Base-by-base conservation (phyloP, 768 basidiomycete species). In the Suillus subaureus region DNA sequence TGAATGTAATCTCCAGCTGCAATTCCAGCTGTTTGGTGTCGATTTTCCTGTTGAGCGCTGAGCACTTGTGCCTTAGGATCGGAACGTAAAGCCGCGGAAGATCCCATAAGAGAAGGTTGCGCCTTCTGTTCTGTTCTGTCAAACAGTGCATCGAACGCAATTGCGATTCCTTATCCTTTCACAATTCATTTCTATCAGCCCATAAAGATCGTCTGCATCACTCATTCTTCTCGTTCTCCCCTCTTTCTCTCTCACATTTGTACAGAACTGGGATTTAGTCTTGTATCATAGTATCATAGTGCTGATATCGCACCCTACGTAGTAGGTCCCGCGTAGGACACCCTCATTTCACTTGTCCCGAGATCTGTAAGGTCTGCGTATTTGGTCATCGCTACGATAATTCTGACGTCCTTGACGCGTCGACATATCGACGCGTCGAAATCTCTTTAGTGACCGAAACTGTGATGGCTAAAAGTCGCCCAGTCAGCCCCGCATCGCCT, bases 161-260 rank as follows among this genome's bases (percentile, higher is more conserved):
- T 40, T 60, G 39, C 40, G 18, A 60, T 60, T 60, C 58, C 57
- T 58, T 40, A 58, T 40, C 18, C 58, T 40, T 58, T 13, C 58
- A 60, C 40, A 42, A 28, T 60, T 42, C 57, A 40, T 42, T 43
- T 42, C 12, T 42, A 13, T 31, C 39, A 60, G 26, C 39, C 26
- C 58, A 21, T 31, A 60, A 60, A 60, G 58, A 42, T 60, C 26
- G 58, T 12, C 35, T 2, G 11, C 12, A 28, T 31, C 18, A 5
- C 18, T 58, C 26, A 28, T 42, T 42, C 26, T 21, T 18, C 18
- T 40, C 18, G 3, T 42, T 60, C 40, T 21, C 37, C 26, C 37
- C 35, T 16, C n/a, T 57, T 11, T 60, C 39, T 21, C 18, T 40
- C 37, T 23, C 33, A 35, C 33, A 55, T 54, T 42, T 60, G 39